phyloP scores from a whole-genome alignment of 1,284 basidiomycete species.

The Trametes polyzona region DNA sequence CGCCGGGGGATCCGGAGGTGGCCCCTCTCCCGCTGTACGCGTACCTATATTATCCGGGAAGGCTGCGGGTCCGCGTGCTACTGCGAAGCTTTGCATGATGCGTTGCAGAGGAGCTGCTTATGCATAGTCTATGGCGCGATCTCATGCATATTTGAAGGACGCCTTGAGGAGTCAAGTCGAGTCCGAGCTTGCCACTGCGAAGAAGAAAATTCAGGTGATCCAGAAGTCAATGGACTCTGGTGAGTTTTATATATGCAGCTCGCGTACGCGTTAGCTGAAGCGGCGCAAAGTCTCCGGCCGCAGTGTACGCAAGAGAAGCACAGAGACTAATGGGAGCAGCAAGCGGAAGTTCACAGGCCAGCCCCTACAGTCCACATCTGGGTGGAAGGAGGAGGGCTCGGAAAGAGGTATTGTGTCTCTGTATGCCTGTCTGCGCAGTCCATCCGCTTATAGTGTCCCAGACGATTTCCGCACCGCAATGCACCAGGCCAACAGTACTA shows the following conservation, averaged over 20 bases:
- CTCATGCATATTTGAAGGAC: conserved; percentile 47
- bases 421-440: background rate
- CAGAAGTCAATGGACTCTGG: conserved; percentile 63
- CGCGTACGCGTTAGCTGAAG: background rate
- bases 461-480: conserved; percentile 75
- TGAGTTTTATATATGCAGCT: conserved; percentile 34
- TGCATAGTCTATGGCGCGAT: background rate
- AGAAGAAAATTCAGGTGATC: conserved; percentile 71
- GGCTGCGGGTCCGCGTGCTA: background rate
- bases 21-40: background rate
- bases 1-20: background rate
- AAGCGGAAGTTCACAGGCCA: conserved; percentile 46
- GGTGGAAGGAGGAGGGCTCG: conserved; percentile 28
- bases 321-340: conserved; percentile 25
- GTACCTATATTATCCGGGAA: background rate
- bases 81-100: too few species aligned
- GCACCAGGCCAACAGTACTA: conserved; percentile 58
- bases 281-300: conserved; percentile 43
- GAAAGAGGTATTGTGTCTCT: conserved; percentile 32
- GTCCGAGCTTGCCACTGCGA: conserved; percentile 75
- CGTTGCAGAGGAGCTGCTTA: background rate
- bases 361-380: conserved; percentile 16
- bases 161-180: conserved; percentile 73
- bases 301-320: conserved; percentile 42
- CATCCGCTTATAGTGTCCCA: conserved; percentile 30